Evolutionary conservation across 2,329 filamentous ascomycete species (phyloP), one percentile per base, ranked within the genome.

Genomic region (Aspergillus clavatus): DNA sequence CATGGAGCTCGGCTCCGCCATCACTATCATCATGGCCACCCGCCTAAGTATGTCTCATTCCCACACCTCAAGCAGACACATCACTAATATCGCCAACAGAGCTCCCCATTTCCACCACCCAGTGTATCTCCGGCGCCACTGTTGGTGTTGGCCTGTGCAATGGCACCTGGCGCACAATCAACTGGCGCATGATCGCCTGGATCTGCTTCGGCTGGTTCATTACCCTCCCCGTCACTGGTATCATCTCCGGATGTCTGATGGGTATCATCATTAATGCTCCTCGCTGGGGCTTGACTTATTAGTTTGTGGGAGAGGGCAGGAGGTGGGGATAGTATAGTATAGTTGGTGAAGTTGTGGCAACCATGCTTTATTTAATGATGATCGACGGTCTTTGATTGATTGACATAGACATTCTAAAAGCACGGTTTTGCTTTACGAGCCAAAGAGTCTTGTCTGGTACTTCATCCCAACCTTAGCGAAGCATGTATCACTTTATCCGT

Each of bases 151-250:
- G 52, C 31, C 50, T 54, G 8, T 54, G 50, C 39, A 54, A 50
- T 26, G 52, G 52, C 5, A 54, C 52, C 11, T 54, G 50, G 50
- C 36, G 47, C 16, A 54, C 52, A 5, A 54, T 54, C 33, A 54
- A 54, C 38, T 54, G 52, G 52, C 47, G 52, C n/a, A 54, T 54
- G 52, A 46, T 54, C 6, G 37, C 42, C 12, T 54, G 52, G 52
- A 54, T 54, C 41, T 54, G 52, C 39, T 47, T 52, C 33, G 52
- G 52, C 23, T 54, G 52, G 52, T 28, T 54, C 12, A 52, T 54
- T 8, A 54, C 52, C 7, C 28, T 54, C 2, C 52, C 52, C 10
- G 41, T 48, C 3, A 23, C 52, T 6, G 52, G 52, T 27, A 50
- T 54, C 3, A 48, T 54, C 19, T 46, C 52, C 1, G 52, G 52